phyloP scores from a whole-genome alignment of 2,329 filamentous ascomycete genomes.

The Aspergillus eucalypticola region DNA sequence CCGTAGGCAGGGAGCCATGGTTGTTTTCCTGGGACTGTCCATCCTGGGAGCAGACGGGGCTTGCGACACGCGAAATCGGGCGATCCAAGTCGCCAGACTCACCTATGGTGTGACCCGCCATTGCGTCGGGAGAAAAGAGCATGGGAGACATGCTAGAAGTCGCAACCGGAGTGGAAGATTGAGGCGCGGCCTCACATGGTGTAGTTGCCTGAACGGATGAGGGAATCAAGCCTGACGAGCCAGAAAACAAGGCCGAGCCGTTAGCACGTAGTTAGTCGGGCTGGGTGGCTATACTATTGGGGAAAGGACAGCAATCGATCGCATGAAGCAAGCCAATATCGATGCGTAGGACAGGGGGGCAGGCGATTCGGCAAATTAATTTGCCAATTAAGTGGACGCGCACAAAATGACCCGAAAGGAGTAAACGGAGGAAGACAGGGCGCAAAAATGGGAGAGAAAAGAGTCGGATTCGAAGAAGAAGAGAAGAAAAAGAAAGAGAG shows the following conservation, averaged over 20 bases:
- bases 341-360: conserved; percentile 1
- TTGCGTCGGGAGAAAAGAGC: conserved; percentile 19
- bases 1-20: conserved; percentile 18
- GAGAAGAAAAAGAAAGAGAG: conserved; percentile 13
- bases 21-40: conserved; percentile 17
- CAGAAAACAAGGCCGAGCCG: conserved; percentile 10
- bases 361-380: conserved; percentile 2
- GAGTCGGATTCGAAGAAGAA: conserved; percentile 1
- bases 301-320: background rate
- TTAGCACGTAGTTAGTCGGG: conserved; percentile 10
- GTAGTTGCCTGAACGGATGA: conserved; percentile 31
- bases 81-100: conserved; percentile 37
- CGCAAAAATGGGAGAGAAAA: background rate
- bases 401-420: conserved; percentile 7
- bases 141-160: conserved; percentile 26
- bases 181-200: conserved; percentile 37
- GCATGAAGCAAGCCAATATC: background rate
- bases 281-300: background rate
- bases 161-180: conserved; percentile 26
- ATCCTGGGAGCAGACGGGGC: conserved; percentile 22
- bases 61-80: conserved; percentile 28
- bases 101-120: conserved; percentile 32
- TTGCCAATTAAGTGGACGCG: background rate
- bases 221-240: conserved; percentile 24
- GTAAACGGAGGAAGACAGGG: background rate